Evolutionary conservation across 2,329 filamentous ascomycete species (phyloP), one percentile per base, ranked within the genome.

Genomic region (Pyrenochaeta sp.): DNA sequence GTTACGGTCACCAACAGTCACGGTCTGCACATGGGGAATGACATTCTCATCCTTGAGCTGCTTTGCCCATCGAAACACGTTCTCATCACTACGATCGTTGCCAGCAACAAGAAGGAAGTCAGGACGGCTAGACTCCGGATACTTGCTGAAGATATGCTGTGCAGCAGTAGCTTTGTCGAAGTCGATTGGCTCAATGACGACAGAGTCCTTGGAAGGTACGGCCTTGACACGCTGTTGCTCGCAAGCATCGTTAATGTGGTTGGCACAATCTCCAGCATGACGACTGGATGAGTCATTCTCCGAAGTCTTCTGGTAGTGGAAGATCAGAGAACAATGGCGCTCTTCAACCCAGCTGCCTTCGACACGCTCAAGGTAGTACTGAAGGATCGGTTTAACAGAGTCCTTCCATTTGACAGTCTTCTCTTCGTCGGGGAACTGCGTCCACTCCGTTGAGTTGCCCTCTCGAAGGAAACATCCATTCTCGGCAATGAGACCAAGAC

Each of bases 51-150:
- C 78, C 15, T 79, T 79, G 8, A 96, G 75, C 35, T 83, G 79
- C 72, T 96, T 96, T 13, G 93, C 94, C 93, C 94, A 97, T 51
- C 86, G 86, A 75, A 96, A 97, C 14, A 96, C 88, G 58, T 90
- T 88, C 67, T 97, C 93, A 55, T 97, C 94, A 58, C 96, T 93
- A 21, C 93, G 86, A 28, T 92, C 90, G 63, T 96, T 92, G 24
- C 93, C 93, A 22, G 92, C 83, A 6, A 96, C 89, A 75, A 96
- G 84, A 43, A 97, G 73, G 70, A 96, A 97, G 66, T 96, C 90
- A 1, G 90, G 41, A 15, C 60, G 60, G 7, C 52, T 45, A 0
- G 53, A 22, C 21, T 58, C 49, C 9, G 43, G 41, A 14, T 74
- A 63, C 23, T 63, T 63, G 41, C 84, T 80, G 68, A 89, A 88